These are phyloP conservation scores for Knoxdaviesia capensis DNA, from an alignment of 2,329 filamentous ascomycete genomes.

Conservation along the genomic window DNA sequence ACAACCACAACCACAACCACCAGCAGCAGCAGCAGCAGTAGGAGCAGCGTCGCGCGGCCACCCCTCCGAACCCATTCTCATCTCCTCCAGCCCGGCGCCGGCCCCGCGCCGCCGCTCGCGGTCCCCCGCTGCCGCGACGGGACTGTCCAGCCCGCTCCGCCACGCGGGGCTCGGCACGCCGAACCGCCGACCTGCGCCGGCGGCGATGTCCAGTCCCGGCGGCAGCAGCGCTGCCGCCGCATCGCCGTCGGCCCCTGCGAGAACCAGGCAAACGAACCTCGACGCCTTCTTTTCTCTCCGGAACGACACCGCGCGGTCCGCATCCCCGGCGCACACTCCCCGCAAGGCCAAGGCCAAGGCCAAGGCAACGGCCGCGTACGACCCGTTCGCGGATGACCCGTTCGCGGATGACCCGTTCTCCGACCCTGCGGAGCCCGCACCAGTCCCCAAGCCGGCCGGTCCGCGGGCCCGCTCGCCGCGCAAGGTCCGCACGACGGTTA, in stretches of 20 bases:
- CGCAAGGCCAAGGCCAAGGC: background rate
- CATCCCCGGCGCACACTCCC: background rate
- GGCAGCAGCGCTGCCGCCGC: background rate
- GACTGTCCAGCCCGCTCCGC: slow-evolving; percentile 6
- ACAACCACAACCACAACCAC: slow-evolving; percentile 14
- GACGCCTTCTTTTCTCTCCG: slow-evolving; percentile 1
- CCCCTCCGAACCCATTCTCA: slow-evolving; percentile 18
- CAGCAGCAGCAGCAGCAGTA: slow-evolving; percentile 1
- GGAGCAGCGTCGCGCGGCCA: slow-evolving; percentile 9
- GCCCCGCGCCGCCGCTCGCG: slow-evolving; percentile 1
- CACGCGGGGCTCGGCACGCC: background rate
- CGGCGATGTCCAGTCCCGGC: background rate
- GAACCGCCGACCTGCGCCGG: background rate
- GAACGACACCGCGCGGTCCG: background rate
- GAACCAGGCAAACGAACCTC: background rate
- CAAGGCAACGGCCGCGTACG: background rate
- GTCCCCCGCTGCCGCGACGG: background rate
- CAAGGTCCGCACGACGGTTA: background rate
- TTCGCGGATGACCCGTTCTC: background rate
- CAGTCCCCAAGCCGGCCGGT: background rate
- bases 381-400: background rate
- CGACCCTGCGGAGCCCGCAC: background rate
- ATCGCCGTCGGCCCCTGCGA: background rate
- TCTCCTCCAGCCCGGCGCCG: slow-evolving; percentile 21
- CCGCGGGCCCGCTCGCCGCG: background rate